Base-by-base conservation (phyloP, 768 basidiomycete species). In the Guyanaporus albipodus region DNA sequence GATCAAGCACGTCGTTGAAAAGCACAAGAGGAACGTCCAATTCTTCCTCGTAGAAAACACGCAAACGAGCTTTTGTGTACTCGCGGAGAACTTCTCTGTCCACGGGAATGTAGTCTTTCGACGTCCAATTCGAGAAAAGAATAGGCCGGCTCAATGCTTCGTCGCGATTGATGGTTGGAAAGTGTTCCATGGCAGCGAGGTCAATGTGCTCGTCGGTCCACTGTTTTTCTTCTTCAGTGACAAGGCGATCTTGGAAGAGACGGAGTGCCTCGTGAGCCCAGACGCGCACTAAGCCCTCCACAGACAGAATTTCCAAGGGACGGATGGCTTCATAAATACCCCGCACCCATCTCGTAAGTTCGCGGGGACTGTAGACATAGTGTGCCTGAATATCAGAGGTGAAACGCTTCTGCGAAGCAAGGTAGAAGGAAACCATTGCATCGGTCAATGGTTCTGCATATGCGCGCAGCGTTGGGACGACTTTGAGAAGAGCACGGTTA, bases 11-110 rank as follows among this genome's bases (percentile, higher is more conserved):
- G 60, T 98, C 95, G 61, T 99, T 97, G 78, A 98, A 99, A 18
- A 99, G 78, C 19, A 99, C 96, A 24, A 99, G 82, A 9, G 91
- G 94, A 3, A 98, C 96, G 52, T 99, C 96, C 42, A 99, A 71
- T 69, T 99, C 96, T 70, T 98, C 96, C 65, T 99, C 96, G 58
- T 98, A 96, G 71, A 98, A 99, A n/a, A 98, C 90, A 10, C 91
- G 84, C 17, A 99, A 76, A 34, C 96, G 85, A 17, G 95, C 94
- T 68, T 97, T 97, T 18, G 91, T 94, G 65, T 94, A 97, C 58
- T 98, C 96, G 37, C 96, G 83, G 10, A 99, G 80, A 27, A 80
- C 75, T 58, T 96, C 95, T 40, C 96, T 82, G 52, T 96, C 91
- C 36, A 99, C 95, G 3, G 96, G 85, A 37, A 98, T 82, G 66